phyloP scores from a whole-genome alignment of 768 basidiomycete genomes.

The Termitomyces sp. region DNA sequence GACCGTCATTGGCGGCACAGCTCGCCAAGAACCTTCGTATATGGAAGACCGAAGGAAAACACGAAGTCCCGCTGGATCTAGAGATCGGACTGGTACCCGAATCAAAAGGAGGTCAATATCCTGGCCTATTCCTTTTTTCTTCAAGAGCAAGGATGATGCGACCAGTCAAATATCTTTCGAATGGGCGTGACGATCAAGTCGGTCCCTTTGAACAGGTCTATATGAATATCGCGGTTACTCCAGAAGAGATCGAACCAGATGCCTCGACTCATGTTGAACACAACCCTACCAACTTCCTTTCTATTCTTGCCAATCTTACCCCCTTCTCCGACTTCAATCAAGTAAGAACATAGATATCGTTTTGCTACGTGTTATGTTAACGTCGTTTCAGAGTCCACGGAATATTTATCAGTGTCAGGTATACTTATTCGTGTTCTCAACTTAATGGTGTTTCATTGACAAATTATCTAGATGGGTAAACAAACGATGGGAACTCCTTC shows the following conservation, averaged over 20 bases:
- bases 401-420: constrained; percentile 95
- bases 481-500: constrained; percentile 99
- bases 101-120: constrained; percentile 93
- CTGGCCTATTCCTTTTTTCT: constrained; percentile 91
- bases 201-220: constrained; percentile 99
- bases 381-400: constrained; percentile 62
- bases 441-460: neutral
- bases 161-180: constrained; percentile 87
- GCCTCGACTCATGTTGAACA: constrained; percentile 92
- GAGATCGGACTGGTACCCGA: constrained; percentile 92
- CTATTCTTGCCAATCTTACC: constrained; percentile 94
- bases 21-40: constrained; percentile 84
- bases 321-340: constrained; percentile 99
- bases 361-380: constrained; percentile 4
- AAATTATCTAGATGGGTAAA: constrained; percentile 83
- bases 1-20: constrained; percentile 64
- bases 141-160: constrained; percentile 94
- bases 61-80: constrained; percentile 85
- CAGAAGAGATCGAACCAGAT: constrained; percentile 74
- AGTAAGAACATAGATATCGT: constrained; percentile 38
- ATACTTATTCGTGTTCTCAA: constrained; percentile 7
- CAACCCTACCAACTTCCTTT: constrained; percentile 91
- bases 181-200: constrained; percentile 84
- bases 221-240: constrained; percentile 94
- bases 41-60: constrained; percentile 89